phyloP scores from a whole-genome alignment of 139 green algal species.

The Tetradesmus obliquus region DNA sequence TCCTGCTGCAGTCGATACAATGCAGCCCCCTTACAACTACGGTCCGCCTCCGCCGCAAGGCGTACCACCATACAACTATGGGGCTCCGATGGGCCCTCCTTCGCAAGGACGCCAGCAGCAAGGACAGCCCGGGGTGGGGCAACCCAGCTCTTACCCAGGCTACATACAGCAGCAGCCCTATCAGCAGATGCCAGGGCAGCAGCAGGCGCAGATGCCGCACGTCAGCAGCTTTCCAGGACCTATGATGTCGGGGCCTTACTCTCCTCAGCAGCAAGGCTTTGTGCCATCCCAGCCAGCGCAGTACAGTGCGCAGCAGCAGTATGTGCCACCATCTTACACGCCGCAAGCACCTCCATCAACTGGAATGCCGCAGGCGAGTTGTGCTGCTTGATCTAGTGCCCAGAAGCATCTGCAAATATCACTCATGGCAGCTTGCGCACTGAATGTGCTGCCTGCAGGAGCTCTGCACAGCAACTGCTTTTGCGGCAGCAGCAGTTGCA shows the following conservation, averaged over 20 bases:
- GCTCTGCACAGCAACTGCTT: not conserved
- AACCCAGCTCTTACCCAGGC: conserved; percentile 29
- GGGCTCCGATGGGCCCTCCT: not conserved
- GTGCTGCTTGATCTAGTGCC: not conserved
- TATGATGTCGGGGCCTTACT: not conserved
- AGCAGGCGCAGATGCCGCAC: conserved; percentile 29
- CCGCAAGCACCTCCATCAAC: conserved; percentile 24
- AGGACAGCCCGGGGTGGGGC: not conserved
- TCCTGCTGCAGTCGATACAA: not conserved
- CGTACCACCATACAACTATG: not conserved
- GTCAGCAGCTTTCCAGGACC: conserved; percentile 30
- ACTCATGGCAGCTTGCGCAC: too few relatives aligned
- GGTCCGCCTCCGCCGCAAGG: conserved; percentile 16
- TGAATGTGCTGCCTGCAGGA: not conserved
- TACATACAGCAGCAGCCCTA: conserved; percentile 26
- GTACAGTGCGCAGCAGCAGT: conserved; percentile 27
- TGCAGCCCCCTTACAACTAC: conserved; percentile 42
- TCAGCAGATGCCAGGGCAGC: conserved; percentile 14
- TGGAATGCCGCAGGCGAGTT: conserved; percentile 3
- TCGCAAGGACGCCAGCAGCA: conserved; percentile 12
- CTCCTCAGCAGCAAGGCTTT: not conserved
- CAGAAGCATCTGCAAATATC: not conserved
- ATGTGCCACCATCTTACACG: not conserved
- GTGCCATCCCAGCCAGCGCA: conserved; percentile 13
- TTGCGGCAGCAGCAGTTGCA: not conserved